A percentile compares a stretch with the other conserved stretches of the same genome.
Conservation (phyloP, 225 moss, liverwort and hornwort species). For the Ulota crispa region DNA sequence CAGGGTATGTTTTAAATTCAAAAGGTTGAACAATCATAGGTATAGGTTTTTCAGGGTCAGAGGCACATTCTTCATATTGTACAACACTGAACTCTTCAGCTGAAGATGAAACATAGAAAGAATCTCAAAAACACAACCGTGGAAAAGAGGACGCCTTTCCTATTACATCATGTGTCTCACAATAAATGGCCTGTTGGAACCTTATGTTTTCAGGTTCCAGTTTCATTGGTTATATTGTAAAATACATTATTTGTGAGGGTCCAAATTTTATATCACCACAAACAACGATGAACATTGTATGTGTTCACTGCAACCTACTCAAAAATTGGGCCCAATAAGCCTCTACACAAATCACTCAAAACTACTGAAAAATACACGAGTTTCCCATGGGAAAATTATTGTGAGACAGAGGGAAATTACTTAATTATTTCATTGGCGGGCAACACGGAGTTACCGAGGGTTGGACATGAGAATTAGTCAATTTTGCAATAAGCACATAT, state of each 20-base stretch:
- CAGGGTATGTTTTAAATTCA: background rate
- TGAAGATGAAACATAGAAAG: background rate
- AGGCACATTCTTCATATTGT: background rate
- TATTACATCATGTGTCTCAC: background rate
- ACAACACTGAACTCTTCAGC: background rate
- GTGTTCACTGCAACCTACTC: no score
- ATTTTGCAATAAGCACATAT: constrained; percentile 1
- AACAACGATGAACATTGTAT: no score
- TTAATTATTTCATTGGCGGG: background rate
- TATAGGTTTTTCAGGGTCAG: background rate
- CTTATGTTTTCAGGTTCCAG: no score
- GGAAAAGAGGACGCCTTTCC: background rate
- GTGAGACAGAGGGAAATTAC: background rate
- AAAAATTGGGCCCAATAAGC: no score
- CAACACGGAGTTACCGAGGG: background rate
- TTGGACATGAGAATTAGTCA: background rate
- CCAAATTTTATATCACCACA: no score
- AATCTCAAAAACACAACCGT: background rate
- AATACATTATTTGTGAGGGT: no score
- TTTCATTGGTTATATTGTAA: no score
- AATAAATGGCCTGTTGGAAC: no score
- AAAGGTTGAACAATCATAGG: background rate
- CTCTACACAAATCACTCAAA: no score
- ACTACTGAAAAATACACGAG: no score
- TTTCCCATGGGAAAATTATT: no score